These are phyloP conservation scores for Xylaria sp. DNA, from an alignment of 2,329 filamentous ascomycete genomes.

Conservation along the genomic window DNA sequence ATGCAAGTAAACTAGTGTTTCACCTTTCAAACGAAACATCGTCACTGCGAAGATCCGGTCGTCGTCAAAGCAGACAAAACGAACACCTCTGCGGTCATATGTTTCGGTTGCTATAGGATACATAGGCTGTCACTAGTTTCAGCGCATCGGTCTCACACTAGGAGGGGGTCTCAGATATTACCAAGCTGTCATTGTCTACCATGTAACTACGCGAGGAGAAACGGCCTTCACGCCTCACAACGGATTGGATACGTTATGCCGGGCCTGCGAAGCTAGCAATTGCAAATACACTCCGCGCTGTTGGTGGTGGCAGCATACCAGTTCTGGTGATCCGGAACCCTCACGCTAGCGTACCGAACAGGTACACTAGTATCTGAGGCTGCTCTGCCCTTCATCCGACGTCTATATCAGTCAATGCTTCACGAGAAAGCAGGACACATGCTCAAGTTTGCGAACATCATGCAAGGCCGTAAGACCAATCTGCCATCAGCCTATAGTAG, in stretches of 20 bases:
- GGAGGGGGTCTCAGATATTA: neutral
- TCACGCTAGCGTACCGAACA: too few species aligned
- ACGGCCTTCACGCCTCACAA: neutral
- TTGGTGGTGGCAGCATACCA: neutral
- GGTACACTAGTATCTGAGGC: too few species aligned
- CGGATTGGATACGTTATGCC: neutral
- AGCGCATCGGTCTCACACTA: neutral
- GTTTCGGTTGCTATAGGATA: neutral
- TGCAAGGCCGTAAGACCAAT: neutral
- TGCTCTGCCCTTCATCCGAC: neutral
- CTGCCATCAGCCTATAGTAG: slow-evolving; percentile 5
- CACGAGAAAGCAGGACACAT: neutral
- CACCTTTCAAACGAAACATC: neutral
- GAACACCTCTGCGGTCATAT: neutral
- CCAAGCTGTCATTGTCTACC: neutral
- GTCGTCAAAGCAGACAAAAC: neutral
- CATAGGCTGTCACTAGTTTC: neutral
- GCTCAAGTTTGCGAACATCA: neutral
- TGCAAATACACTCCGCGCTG: neutral
- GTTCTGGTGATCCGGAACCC: neutral
- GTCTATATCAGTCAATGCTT: neutral
- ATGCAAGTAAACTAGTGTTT: neutral
- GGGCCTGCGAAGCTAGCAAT: neutral
- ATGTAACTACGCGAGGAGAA: neutral
- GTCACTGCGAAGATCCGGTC: neutral